These are phyloP conservation scores for Magnusiomyces tetraspermus DNA, from an alignment of 1,139 yeast species.

Conservation along the genomic window DNA sequence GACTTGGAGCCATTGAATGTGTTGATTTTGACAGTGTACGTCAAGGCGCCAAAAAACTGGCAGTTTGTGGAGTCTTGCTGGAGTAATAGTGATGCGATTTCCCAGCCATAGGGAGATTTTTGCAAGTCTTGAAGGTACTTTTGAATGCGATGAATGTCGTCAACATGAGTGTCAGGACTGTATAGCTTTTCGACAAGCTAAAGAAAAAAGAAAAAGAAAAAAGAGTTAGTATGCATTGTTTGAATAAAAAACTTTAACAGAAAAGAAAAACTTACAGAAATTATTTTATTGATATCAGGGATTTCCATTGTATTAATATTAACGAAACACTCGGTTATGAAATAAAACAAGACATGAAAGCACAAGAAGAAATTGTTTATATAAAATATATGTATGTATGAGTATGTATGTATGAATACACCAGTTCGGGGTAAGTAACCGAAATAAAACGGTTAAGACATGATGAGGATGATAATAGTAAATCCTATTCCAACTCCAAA, in stretches of 20 bases:
- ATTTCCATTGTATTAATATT: no score
- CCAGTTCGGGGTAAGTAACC: no score
- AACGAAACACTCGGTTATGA: not conserved
- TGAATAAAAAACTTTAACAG: no score
- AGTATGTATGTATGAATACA: not conserved
- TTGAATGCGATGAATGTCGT: slow-evolving; percentile 32
- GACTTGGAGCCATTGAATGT: slow-evolving; percentile 13
- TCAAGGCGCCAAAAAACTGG: slow-evolving; percentile 55
- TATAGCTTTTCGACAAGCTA: slow-evolving; percentile 22
- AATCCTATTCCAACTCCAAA: slow-evolving; percentile 30
- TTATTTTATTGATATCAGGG: not conserved
- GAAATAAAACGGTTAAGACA: no score
- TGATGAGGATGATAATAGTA: not conserved
- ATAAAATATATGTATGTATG: no score
- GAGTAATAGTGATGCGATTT: slow-evolving; percentile 40
- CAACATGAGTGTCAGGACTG: slow-evolving; percentile 16
- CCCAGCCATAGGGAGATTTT: slow-evolving; percentile 41
- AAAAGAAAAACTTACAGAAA: no score
- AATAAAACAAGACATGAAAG: no score
- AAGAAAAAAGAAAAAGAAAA: no score
- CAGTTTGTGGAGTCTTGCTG: slow-evolving; percentile 35
- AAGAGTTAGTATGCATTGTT: no score
- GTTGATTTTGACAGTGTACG: slow-evolving; percentile 44
- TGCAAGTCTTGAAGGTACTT: slow-evolving; percentile 41
- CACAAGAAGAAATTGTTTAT: not conserved